These are phyloP conservation scores for Tylopilus sp. DNA, from an alignment of 1,284 basidiomycete genomes.

Conservation along the genomic window DNA sequence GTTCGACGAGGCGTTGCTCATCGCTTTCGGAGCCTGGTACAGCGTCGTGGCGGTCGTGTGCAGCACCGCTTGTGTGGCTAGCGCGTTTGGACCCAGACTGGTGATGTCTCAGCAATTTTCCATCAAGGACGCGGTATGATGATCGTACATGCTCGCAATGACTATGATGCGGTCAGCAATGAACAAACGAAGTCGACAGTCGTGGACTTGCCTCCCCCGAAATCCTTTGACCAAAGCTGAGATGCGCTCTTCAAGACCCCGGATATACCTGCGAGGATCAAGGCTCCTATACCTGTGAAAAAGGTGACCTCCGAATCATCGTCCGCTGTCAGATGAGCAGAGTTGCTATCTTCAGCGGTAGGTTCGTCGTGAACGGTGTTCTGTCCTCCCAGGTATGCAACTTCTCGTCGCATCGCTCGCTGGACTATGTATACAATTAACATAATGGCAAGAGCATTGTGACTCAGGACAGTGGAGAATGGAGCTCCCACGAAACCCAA, in stretches of 20 bases:
- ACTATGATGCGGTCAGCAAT: conserved; percentile 17
- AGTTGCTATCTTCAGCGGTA: not conserved
- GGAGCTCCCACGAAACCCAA: conserved; percentile 29
- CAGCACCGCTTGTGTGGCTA: conserved; percentile 29
- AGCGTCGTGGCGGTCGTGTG: conserved; percentile 26
- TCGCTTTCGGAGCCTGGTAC: conserved; percentile 22
- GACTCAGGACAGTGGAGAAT: conserved; percentile 28
- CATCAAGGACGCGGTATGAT: not conserved
- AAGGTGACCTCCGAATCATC: conserved; percentile 5
- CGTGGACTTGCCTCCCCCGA: conserved; percentile 23
- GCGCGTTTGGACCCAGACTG: conserved; percentile 27
- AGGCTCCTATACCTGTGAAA: conserved; percentile 17
- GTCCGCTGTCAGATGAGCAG: not conserved
- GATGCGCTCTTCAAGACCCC: conserved; percentile 26
- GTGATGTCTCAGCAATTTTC: conserved; percentile 3
- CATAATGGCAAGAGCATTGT: conserved; percentile 21
- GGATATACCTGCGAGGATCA: conserved; percentile 18
- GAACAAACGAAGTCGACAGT: not conserved
- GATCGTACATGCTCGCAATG: conserved; percentile 25
- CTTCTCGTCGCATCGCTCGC: conserved; percentile 21
- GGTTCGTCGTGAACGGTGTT: conserved; percentile 16
- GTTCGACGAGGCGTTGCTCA: conserved; percentile 18
- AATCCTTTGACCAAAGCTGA: conserved; percentile 33
- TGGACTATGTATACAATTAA: conserved; percentile 25
- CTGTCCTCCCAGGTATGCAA: conserved; percentile 13